Conservation (phyloP, 257 asterid species). For the Anisodus tanguticus region DNA sequence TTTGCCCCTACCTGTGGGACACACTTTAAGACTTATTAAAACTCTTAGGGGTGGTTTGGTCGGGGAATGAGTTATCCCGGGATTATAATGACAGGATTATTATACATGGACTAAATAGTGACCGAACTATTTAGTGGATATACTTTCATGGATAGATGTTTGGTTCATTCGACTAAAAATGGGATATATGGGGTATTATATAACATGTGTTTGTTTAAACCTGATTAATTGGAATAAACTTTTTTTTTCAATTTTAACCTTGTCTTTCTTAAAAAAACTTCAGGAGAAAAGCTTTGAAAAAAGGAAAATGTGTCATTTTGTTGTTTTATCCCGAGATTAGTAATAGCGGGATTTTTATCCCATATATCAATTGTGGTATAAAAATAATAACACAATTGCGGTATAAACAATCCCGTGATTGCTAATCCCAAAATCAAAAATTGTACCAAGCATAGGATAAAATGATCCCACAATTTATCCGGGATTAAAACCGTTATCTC, state of each 20-base stretch:
- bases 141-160: not conserved
- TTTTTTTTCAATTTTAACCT: not conserved
- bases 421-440: no score
- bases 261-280: no score
- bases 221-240: not conserved
- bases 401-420: no score
- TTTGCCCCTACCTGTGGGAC: not conserved
- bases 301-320: not conserved
- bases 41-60: not conserved
- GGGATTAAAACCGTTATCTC: no score
- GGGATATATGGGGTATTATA: not conserved
- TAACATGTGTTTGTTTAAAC: not conserved
- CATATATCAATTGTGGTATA: not conserved
- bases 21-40: not conserved
- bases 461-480: no score
- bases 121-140: not conserved
- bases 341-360: not conserved
- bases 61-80: not conserved
- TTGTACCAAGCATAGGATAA: no score
- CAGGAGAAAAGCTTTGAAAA: not conserved
- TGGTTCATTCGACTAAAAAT: not conserved
- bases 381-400: not conserved
- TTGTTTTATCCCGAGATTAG: not conserved
- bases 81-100: not conserved
- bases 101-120: not conserved